Percentiles rank a stretch among this genome's conserved stretches.
Conservation (phyloP, 2,329 filamentous ascomycete genomes). For the Curvularia verruculosa region DNA sequence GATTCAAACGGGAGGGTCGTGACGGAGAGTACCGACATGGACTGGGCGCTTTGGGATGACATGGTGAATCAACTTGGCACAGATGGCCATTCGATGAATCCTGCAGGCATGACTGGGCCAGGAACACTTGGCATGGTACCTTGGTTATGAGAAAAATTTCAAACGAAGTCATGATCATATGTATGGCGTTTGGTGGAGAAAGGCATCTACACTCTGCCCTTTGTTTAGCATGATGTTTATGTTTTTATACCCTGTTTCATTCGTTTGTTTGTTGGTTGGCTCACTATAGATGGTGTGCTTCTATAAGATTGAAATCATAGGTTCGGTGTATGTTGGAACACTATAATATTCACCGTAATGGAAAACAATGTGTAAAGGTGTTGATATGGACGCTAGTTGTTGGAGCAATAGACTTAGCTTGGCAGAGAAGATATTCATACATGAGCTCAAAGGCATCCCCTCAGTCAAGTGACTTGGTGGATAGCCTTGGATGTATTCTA, state of each 20-base stretch:
- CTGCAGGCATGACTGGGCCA: slow-evolving; percentile 17
- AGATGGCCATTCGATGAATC: slow-evolving; percentile 38
- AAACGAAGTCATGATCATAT: not conserved
- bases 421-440: not conserved
- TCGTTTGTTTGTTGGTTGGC: not conserved
- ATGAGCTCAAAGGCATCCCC: not conserved
- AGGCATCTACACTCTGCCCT: not conserved
- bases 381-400: not conserved
- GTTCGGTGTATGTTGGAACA: not conserved
- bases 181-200: not conserved
- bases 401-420: too few relatives aligned
- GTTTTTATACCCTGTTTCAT: not conserved
- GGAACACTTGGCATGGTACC: slow-evolving; percentile 32
- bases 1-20: slow-evolving; percentile 3
- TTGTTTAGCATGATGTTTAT: not conserved
- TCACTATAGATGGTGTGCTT: not conserved
- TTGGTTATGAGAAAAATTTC: slow-evolving; percentile 26
- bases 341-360: not conserved
- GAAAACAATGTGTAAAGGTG: not conserved
- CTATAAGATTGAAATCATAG: not conserved
- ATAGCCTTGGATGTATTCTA: not conserved
- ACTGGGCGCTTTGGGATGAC: slow-evolving; percentile 58
- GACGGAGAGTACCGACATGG: slow-evolving; percentile 43
- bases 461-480: not conserved
- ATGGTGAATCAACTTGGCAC: slow-evolving; percentile 55